Evolutionary conservation across 257 asterid genomes (phyloP).

Genomic region (Gentiana straminea): DNA sequence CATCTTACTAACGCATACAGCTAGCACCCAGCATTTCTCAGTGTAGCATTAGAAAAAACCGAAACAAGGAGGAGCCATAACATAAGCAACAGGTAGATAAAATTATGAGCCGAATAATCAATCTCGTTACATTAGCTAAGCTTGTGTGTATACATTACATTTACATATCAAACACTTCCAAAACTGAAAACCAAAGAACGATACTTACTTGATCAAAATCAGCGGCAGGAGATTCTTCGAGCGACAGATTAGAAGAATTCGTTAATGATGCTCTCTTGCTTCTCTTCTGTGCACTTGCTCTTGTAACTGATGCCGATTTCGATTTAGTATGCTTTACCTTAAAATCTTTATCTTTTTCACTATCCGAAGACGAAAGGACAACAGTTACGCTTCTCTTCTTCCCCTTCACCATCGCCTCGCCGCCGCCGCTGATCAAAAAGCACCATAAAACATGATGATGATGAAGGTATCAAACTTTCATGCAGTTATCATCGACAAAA

Average conservation of each 20-base stretch:
- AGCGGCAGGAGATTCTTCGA: constrained; percentile 15
- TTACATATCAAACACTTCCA: too few species aligned
- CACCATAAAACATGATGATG: too few species aligned
- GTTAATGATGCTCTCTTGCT: constrained; percentile 33
- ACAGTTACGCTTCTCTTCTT: constrained; percentile 47
- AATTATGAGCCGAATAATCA: too few species aligned
- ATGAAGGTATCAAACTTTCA: too few species aligned
- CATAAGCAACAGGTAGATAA: too few species aligned
- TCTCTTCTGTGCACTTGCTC: constrained; percentile 52
- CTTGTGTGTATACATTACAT: too few species aligned
- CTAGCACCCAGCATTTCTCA: too few species aligned
- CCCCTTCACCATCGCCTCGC: constrained; percentile 53
- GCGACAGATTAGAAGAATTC: constrained; percentile 26
- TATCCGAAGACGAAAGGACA: constrained; percentile 56
- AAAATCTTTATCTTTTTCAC: constrained; percentile 23
- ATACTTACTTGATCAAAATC: constrained; percentile 39
- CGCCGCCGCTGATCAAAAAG: constrained; percentile 17
- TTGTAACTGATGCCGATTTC: constrained; percentile 39
- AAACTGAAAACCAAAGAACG: not conserved
- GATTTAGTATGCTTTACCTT: constrained; percentile 6
- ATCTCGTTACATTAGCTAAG: too few species aligned
- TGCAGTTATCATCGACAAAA: too few species aligned
- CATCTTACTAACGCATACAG: too few species aligned
- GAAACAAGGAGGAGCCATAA: too few species aligned
- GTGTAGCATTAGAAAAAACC: too few species aligned